Percentiles rank a stretch among this genome's conserved stretches.
Evolutionary conservation across 106 monocot genomes (phyloP).

Genomic region (Dioscorea alata): DNA sequence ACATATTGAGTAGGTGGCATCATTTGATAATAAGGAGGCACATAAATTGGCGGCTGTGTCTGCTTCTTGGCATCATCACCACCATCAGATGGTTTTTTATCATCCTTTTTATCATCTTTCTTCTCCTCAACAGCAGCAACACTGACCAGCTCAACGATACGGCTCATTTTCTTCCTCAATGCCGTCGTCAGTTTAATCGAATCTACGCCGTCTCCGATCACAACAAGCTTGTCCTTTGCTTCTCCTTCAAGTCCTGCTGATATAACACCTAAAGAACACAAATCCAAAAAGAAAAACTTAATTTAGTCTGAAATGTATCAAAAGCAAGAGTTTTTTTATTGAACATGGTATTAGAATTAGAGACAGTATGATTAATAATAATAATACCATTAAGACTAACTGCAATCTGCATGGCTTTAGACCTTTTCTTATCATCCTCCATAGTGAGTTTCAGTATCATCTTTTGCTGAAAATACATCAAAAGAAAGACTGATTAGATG

Average conservation of each 20-base stretch:
- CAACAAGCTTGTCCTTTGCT: neutral
- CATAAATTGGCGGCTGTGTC: no score
- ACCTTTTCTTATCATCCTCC: neutral
- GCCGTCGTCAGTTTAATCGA: neutral
- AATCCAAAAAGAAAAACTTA: neutral
- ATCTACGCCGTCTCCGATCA: no score
- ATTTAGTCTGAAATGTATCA: neutral
- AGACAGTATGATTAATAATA: neutral
- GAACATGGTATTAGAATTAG: neutral
- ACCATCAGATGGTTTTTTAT: neutral
- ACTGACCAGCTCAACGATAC: neutral
- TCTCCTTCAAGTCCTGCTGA: neutral
- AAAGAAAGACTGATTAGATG: neutral
- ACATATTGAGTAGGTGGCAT: no score
- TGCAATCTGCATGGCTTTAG: neutral
- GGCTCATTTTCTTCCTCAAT: constrained; percentile 3
- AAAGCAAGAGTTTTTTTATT: neutral
- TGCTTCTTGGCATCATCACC: no score
- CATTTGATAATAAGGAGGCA: no score
- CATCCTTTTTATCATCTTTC: neutral
- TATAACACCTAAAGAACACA: neutral
- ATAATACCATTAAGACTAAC: neutral
- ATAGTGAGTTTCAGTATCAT: neutral
- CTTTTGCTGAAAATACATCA: constrained; percentile 1
- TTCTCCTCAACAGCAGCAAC: neutral